Conservation (phyloP, 169 alveolate genomes). For the Neospora caninum region DNA sequence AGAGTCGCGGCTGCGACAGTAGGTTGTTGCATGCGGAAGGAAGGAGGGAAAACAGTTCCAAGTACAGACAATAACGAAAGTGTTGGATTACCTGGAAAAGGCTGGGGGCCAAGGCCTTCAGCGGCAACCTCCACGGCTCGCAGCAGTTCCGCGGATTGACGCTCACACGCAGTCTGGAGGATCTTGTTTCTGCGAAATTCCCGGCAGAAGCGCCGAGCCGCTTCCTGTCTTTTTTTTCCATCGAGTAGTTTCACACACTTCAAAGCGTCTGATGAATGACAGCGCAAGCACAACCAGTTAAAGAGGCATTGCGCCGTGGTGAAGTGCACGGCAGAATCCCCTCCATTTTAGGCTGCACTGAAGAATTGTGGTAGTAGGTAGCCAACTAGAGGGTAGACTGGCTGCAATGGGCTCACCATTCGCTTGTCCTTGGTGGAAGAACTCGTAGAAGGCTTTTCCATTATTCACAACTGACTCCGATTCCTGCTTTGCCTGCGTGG, state of each 20-base stretch:
- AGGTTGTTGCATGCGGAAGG: no score
- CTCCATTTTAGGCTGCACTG: no score
- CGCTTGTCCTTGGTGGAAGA: not conserved
- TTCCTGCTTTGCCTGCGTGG: not conserved
- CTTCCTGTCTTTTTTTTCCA: not conserved
- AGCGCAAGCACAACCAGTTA: not conserved
- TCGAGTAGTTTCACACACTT: not conserved
- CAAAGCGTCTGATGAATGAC: not conserved
- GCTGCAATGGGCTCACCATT: not conserved
- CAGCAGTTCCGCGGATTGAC: not conserved
- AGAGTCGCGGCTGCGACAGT: no score
- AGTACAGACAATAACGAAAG: not conserved
- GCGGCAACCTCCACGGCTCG: not conserved
- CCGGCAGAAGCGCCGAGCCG: not conserved
- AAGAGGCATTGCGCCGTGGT: not conserved
- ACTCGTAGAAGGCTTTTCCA: not conserved
- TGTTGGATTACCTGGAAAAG: constrained; percentile 14
- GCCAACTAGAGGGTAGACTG: no score
- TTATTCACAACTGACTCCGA: not conserved
- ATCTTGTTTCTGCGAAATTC: not conserved
- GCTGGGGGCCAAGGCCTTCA: not conserved
- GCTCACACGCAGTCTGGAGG: not conserved
- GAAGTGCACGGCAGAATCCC: not conserved
- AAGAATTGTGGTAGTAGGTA: no score
- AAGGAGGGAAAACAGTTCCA: no score